Evolutionary conservation across 2,329 filamentous ascomycete species (phyloP).

Genomic region (Chaetothyriales sp.): DNA sequence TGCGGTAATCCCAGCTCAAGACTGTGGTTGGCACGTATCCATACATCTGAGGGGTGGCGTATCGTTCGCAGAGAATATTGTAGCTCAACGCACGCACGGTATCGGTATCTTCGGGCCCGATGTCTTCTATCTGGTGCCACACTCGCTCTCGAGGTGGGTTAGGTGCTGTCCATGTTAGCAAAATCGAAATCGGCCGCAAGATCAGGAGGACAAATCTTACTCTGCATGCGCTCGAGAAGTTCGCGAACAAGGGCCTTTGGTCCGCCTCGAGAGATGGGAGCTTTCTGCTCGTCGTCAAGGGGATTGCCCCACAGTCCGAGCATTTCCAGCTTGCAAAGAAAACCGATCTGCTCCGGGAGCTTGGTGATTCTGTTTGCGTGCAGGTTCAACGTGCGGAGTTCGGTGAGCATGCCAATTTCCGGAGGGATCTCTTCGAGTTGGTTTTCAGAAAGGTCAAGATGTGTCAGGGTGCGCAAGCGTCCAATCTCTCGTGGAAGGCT

Average conservation of each 20-base stretch:
- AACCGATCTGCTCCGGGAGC: conserved; percentile 76
- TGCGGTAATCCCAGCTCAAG: conserved; percentile 75
- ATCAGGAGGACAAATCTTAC: conserved; percentile 40
- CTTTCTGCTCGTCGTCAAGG: conserved; percentile 59
- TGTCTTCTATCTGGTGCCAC: conserved; percentile 58
- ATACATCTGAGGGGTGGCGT: conserved; percentile 71
- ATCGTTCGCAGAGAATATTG: conserved; percentile 92
- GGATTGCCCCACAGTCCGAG: conserved; percentile 90
- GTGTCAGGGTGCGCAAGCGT: conserved; percentile 62
- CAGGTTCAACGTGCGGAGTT: conserved; percentile 68
- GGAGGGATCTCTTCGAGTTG: conserved; percentile 67
- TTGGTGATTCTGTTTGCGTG: conserved; percentile 75
- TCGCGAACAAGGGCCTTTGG: conserved; percentile 73
- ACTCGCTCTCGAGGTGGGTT: conserved; percentile 62
- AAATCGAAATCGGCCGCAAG: not conserved
- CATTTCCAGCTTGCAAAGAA: conserved; percentile 74
- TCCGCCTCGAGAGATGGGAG: conserved; percentile 72
- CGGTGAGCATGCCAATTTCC: conserved; percentile 94
- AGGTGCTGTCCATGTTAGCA: conserved; percentile 44
- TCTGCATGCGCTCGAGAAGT: conserved; percentile 69
- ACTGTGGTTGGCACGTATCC: conserved; percentile 78
- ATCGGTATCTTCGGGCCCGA: conserved; percentile 42
- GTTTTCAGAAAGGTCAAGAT: conserved; percentile 83
- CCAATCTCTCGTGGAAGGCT: conserved; percentile 71
- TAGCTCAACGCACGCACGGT: conserved; percentile 78